Evolutionary conservation across 345 rosid genomes (phyloP).

Genomic region (Gossypium arboreum): DNA sequence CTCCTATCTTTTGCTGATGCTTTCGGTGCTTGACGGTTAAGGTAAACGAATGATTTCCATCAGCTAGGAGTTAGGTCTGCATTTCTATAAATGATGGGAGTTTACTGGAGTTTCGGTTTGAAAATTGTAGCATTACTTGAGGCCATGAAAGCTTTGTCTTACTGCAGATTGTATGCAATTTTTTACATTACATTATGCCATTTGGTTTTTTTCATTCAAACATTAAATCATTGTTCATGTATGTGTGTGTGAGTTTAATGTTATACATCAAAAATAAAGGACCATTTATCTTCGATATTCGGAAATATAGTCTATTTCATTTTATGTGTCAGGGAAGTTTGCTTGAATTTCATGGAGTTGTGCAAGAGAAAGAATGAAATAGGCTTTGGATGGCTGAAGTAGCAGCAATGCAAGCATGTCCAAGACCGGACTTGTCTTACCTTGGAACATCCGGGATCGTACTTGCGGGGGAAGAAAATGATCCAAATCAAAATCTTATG

Average conservation of each 20-base stretch:
- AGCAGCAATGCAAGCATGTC: conserved; percentile 75
- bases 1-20: conserved; percentile 83
- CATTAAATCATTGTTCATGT: background rate
- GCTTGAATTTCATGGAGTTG: conserved; percentile 72
- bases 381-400: conserved; percentile 89
- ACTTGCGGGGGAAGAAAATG: conserved; percentile 71
- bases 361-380: conserved; percentile 97
- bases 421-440: conserved; percentile 73
- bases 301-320: background rate
- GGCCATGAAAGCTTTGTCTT: background rate
- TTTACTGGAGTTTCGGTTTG: background rate
- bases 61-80: background rate
- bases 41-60: conserved; percentile 38
- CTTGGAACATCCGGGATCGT: conserved; percentile 72
- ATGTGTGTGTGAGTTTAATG: background rate
- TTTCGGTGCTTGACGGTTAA: conserved; percentile 89
- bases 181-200: background rate
- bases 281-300: background rate
- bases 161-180: background rate
- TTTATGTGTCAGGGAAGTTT: conserved; percentile 63
- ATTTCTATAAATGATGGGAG: background rate
- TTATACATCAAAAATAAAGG: background rate
- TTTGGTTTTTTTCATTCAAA: background rate
- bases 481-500: conserved; percentile 25
- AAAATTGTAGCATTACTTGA: background rate